A percentile compares a stretch with the other conserved stretches of the same genome.
These are phyloP conservation scores for Naegleria lovaniensis DNA, from an alignment of 208 protist species.

Conservation along the genomic window DNA sequence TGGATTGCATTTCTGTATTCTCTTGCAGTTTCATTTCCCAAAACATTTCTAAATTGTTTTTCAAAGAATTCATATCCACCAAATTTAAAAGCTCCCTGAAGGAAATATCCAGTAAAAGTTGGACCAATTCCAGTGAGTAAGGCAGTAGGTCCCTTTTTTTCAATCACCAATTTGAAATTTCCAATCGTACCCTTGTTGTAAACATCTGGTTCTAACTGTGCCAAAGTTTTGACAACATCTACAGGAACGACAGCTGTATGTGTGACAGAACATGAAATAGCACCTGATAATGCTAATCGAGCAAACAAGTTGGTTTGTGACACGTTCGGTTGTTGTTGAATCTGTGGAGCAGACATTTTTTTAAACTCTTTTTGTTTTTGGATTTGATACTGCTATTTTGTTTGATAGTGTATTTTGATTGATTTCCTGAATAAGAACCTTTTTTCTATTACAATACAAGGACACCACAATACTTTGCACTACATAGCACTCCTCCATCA, in stretches of 20 bases:
- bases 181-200: slow-evolving; percentile 66
- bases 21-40: slow-evolving; percentile 66
- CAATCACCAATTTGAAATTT: slow-evolving; percentile 55
- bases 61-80: slow-evolving; percentile 89
- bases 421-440: too few relatives aligned
- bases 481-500: too few relatives aligned
- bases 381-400: too few relatives aligned
- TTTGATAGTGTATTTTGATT: too few relatives aligned
- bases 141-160: slow-evolving; percentile 62
- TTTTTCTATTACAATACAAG: too few relatives aligned
- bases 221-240: slow-evolving; percentile 91
- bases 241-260: slow-evolving; percentile 85
- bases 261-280: slow-evolving; percentile 53
- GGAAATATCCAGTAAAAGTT: slow-evolving; percentile 78
- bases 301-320: background rate
- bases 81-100: slow-evolving; percentile 85
- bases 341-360: too few relatives aligned
- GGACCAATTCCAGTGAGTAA: slow-evolving; percentile 80
- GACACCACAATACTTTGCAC: too few relatives aligned
- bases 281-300: background rate
- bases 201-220: slow-evolving; percentile 74
- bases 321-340: too few relatives aligned
- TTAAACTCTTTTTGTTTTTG: too few relatives aligned
- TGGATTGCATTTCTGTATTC: slow-evolving; percentile 64
- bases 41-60: slow-evolving; percentile 56